Evolutionary conservation across 2,329 filamentous ascomycete species (phyloP).

Genomic region (Pseudocercospora fuligena): DNA sequence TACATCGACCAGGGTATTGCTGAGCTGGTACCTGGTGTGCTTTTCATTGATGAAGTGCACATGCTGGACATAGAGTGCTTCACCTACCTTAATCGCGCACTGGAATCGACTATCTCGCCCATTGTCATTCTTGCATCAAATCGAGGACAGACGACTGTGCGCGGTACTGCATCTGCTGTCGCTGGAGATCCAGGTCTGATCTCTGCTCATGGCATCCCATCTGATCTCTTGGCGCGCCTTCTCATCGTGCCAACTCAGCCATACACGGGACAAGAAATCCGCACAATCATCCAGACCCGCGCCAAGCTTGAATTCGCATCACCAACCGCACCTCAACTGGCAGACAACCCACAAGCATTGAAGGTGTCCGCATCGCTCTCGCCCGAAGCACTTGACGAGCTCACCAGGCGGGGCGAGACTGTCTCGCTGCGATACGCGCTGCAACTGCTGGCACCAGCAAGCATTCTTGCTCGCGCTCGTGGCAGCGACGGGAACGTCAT

Average conservation of each 20-base stretch:
- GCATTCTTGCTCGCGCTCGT: constrained; percentile 81
- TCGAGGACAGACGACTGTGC: constrained; percentile 89
- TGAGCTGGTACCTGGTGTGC: constrained; percentile 94
- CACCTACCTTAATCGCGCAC: constrained; percentile 97
- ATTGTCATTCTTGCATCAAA: constrained; percentile 98
- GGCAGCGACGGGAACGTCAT: constrained; percentile 47
- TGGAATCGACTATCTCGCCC: constrained; percentile 91
- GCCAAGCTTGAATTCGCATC: constrained; percentile 53
- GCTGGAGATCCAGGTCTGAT: constrained; percentile 69
- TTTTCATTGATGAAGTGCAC: constrained; percentile 99
- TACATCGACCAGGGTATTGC: constrained; percentile 99
- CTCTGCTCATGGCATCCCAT: constrained; percentile 90
- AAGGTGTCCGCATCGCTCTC: constrained; percentile 80
- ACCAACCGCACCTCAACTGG: constrained; percentile 40
- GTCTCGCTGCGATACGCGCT: constrained; percentile 92
- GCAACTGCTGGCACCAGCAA: constrained; percentile 86
- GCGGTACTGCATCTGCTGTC: constrained; percentile 62
- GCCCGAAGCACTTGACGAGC: constrained; percentile 82
- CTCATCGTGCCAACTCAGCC: constrained; percentile 95
- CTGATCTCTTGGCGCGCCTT: constrained; percentile 89
- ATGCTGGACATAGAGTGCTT: constrained; percentile 99
- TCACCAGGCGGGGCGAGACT: constrained; percentile 83
- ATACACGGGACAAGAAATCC: constrained; percentile 87
- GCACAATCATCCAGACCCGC: constrained; percentile 85
- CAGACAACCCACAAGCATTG: constrained; percentile 48